Evolutionary conservation across 768 basidiomycete genomes (phyloP).

Genomic region (Rhizopogon salebrosus): DNA sequence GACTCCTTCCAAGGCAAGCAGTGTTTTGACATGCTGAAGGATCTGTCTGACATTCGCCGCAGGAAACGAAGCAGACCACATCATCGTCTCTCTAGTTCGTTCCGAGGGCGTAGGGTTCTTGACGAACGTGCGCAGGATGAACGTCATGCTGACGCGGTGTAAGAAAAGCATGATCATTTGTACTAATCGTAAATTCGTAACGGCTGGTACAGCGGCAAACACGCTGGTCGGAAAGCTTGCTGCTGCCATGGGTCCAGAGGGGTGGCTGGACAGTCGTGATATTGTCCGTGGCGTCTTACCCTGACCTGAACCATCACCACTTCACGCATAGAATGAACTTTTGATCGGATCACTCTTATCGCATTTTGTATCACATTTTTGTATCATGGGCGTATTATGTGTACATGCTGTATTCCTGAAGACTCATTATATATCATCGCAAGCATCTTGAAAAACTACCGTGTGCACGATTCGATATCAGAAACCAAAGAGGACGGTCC

Average conservation of each 20-base stretch:
- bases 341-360: background rate
- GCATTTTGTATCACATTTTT: background rate
- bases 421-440: too few species aligned
- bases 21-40: background rate
- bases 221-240: conserved; percentile 24
- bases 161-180: conserved; percentile 71
- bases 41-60: conserved; percentile 8
- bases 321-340: background rate
- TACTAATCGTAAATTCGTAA: conserved; percentile 35
- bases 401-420: background rate
- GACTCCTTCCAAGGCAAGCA: conserved; percentile 74
- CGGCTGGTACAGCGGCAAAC: conserved; percentile 2
- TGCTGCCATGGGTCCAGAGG: background rate
- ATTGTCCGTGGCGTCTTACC: background rate
- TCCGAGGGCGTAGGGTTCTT: conserved; percentile 61
- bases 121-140: conserved; percentile 55
- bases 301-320: background rate
- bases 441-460: too few species aligned
- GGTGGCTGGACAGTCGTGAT: conserved; percentile 14
- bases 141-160: conserved; percentile 83
- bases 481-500: too few species aligned
- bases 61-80: conserved; percentile 81
- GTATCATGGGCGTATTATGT: background rate
- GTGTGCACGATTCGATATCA: too few species aligned
- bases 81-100: conserved; percentile 68